These are phyloP conservation scores for Venturia pyrina DNA, from an alignment of 2,329 filamentous ascomycete species.

Conservation along the genomic window DNA sequence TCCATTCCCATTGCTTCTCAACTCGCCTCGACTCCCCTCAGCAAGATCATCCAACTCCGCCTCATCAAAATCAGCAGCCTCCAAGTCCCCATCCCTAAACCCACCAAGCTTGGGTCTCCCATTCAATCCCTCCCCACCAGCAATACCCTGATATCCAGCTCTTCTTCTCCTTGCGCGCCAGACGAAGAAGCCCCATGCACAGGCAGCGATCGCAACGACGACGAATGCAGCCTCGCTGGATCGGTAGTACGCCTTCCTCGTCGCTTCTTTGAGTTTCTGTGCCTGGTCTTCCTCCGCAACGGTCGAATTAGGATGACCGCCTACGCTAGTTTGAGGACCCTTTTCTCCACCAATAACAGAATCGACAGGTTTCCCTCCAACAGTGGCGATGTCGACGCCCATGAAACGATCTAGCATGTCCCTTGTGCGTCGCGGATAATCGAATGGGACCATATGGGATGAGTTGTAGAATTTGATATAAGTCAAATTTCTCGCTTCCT, in stretches of 20 bases:
- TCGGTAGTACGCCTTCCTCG: slow-evolving; percentile 81
- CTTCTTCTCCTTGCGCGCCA: slow-evolving; percentile 44
- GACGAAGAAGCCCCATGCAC: slow-evolving; percentile 63
- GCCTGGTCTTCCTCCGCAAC: slow-evolving; percentile 56
- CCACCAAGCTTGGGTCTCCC: slow-evolving; percentile 36
- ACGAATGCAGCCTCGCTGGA: slow-evolving; percentile 79
- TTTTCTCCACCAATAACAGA: slow-evolving; percentile 80
- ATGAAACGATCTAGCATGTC: slow-evolving; percentile 99
- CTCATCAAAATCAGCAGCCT: slow-evolving; percentile 54
- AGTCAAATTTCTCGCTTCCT: slow-evolving; percentile 87
- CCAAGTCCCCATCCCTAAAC: slow-evolving; percentile 38
- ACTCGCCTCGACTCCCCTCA: slow-evolving; percentile 1
- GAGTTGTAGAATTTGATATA: slow-evolving; percentile 94
- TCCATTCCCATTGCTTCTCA: not conserved
- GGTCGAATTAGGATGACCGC: slow-evolving; percentile 60
- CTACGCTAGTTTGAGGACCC: slow-evolving; percentile 65
- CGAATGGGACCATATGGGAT: slow-evolving; percentile 97
- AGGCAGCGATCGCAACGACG: slow-evolving; percentile 65
- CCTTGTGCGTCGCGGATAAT: slow-evolving; percentile 72
- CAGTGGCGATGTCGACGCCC: slow-evolving; percentile 79
- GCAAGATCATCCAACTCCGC: slow-evolving; percentile 40
- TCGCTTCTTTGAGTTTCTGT: slow-evolving; percentile 68
- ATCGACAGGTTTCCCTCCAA: slow-evolving; percentile 68
- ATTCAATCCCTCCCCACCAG: slow-evolving; percentile 18
- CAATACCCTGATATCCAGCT: slow-evolving; percentile 35